Evolutionary conservation across 2,329 filamentous ascomycete species (phyloP), one percentile per base, ranked within the genome.

Genomic region (Phoma sp.): DNA sequence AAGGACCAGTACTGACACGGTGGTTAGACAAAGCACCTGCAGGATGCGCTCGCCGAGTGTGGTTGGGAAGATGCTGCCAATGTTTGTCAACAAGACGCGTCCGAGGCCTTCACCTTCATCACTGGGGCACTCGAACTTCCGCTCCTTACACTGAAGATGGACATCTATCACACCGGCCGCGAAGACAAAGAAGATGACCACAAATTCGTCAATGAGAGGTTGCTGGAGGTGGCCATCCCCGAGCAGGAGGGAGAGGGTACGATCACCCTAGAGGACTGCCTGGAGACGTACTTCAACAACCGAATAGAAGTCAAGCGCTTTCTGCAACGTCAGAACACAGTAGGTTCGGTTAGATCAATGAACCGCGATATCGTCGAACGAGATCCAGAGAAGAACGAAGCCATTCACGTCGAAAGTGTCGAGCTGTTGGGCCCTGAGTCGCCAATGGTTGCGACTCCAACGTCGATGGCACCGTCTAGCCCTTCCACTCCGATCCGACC

Each of bases 261-360:
- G 2, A 83, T 97, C 57, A 92, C 88, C 25, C 78, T 99, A 18
- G 95, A 98, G 74, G 90, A 96, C 62, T 98, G 93, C 65, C 77
- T 99, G 14, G 93, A 97, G 71, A 87, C 89, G 47, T 98, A 97
- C 69, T 98, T 98, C 81, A 97, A 98, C 75, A 93, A 93, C 52
- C 84, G 87, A 51, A 91, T 99, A 47, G 92, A 97, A 67, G 92
- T 99, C 2, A 87, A 89, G 61, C 84, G 93, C 47, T 89, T 93
- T 66, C 70, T 89, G 35, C 83, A 87, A 62, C 79, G 86, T 14
- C 80, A 82, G 24, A 83, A 83, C 53, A 89, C 86, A 1, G 64
- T 83, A 13, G 78, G 77, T 27, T 83, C 82, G n/a, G 58, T 80
- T 9, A 74, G 74, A 14, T 70, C 71, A 0, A 49, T 29, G n/a